A percentile compares a stretch with the other conserved stretches of the same genome.
Conservation (phyloP, 305 asterid genomes). For the Coffea humblotiana region DNA sequence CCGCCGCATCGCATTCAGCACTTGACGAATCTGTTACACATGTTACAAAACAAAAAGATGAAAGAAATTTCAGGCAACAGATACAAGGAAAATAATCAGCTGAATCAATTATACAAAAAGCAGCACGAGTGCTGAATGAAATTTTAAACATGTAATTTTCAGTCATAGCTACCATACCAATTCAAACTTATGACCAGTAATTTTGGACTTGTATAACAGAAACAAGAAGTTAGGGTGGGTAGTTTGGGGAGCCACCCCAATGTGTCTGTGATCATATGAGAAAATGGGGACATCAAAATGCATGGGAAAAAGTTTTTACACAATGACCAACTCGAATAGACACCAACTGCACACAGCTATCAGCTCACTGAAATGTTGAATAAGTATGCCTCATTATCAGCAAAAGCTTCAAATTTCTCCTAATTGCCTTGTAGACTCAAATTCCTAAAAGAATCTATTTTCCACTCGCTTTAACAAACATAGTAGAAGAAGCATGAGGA, state of each 20-base stretch:
- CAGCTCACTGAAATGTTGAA: background rate
- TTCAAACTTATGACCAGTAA: background rate
- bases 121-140: background rate
- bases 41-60: background rate
- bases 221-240: background rate
- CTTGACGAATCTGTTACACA: conserved; percentile 41
- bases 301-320: background rate
- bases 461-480: no score
- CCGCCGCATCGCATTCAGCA: conserved; percentile 41
- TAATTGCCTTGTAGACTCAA: no score
- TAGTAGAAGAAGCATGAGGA: no score
- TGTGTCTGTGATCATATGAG: background rate
- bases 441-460: no score
- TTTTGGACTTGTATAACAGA: background rate
- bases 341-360: background rate
- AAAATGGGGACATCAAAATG: background rate
- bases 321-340: background rate
- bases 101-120: background rate
- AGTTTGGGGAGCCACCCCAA: background rate
- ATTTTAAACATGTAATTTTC: background rate
- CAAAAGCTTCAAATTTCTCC: background rate
- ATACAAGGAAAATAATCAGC: background rate
- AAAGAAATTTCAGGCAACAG: background rate
- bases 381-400: background rate
- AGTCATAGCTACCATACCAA: background rate